phyloP scores from a whole-genome alignment of 31 red algal species.

The Endocladia muricata region DNA sequence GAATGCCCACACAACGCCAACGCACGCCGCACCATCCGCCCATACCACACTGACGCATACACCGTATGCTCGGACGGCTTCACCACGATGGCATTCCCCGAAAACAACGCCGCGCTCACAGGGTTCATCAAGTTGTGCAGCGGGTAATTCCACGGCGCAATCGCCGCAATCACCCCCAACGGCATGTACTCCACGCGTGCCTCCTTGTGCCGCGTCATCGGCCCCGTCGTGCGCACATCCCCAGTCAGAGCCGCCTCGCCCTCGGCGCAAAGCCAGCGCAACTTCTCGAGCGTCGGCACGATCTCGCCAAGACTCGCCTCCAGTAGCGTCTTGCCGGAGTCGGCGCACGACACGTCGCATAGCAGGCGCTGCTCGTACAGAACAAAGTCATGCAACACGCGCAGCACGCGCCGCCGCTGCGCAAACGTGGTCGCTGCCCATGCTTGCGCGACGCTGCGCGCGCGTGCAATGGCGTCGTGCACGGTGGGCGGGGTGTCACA shows the following conservation, averaged over 20 bases:
- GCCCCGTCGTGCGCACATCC: conserved; percentile 77
- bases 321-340: conserved; percentile 86
- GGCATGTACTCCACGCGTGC: conserved; percentile 87
- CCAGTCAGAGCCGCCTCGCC: conserved; percentile 65
- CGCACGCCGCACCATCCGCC: conserved; percentile 53
- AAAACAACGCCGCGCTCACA: conserved; percentile 77
- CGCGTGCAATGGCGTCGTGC: conserved; percentile 20
- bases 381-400: conserved; percentile 58
- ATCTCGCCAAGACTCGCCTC: conserved; percentile 93
- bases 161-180: conserved; percentile 91
- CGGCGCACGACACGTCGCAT: conserved; percentile 32
- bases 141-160: conserved; percentile 99
- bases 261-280: conserved; percentile 76
- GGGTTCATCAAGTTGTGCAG: conserved; percentile 97
- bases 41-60: conserved; percentile 68
- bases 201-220: conserved; percentile 70
- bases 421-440: conserved; percentile 73
- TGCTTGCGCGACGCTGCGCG: conserved; percentile 52
- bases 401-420: conserved; percentile 69
- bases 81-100: conserved; percentile 93
- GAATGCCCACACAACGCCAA: conserved; percentile 52
- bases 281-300: conserved; percentile 86
- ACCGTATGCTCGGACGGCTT: conserved; percentile 85
- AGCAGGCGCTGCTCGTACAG: conserved; percentile 71
- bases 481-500: conserved; percentile 43